Percentiles rank a stretch among this genome's conserved stretches.
Evolutionary conservation across 257 asterid genomes (phyloP).

Genomic region (Thymus mandschuricus): DNA sequence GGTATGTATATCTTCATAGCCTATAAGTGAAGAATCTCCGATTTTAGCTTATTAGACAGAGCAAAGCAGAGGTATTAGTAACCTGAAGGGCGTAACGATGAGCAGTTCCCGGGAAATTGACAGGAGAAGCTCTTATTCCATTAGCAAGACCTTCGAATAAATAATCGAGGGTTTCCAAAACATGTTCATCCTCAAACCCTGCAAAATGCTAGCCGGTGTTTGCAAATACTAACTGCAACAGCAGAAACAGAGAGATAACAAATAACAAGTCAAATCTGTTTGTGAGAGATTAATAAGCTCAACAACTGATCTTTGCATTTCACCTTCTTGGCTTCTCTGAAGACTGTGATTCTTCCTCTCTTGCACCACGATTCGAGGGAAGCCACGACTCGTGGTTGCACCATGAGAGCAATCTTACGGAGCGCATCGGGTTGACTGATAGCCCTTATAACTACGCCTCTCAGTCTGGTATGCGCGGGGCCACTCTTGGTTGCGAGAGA

Average conservation of each 20-base stretch:
- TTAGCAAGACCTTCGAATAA: conserved; percentile 36
- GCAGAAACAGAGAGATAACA: neutral
- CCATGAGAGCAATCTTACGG: conserved; percentile 46
- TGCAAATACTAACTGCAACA: conserved; percentile 44
- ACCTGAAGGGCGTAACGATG: conserved; percentile 50
- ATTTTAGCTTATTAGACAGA: too few relatives aligned
- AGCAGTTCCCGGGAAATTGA: conserved; percentile 57
- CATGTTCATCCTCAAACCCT: conserved; percentile 48
- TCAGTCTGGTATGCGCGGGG: conserved; percentile 44
- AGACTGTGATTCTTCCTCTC: conserved; percentile 45
- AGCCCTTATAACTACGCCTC: conserved; percentile 45
- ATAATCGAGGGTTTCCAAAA: conserved; percentile 47
- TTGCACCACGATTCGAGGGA: conserved; percentile 50
- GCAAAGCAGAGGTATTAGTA: neutral
- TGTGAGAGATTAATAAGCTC: neutral
- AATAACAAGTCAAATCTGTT: too few relatives aligned
- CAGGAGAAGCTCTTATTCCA: conserved; percentile 55
- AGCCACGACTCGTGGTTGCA: conserved; percentile 48
- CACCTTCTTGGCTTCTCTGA: conserved; percentile 53
- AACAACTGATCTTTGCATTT: neutral
- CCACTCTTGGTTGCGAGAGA: conserved; percentile 42
- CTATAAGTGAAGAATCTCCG: too few relatives aligned
- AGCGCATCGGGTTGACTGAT: conserved; percentile 61
- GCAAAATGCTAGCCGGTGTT: conserved; percentile 58
- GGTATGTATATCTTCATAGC: neutral